These are phyloP conservation scores for Phytophthora hybrid DNA, from an alignment of 352 stramenopile genomes.

Conservation along the genomic window DNA sequence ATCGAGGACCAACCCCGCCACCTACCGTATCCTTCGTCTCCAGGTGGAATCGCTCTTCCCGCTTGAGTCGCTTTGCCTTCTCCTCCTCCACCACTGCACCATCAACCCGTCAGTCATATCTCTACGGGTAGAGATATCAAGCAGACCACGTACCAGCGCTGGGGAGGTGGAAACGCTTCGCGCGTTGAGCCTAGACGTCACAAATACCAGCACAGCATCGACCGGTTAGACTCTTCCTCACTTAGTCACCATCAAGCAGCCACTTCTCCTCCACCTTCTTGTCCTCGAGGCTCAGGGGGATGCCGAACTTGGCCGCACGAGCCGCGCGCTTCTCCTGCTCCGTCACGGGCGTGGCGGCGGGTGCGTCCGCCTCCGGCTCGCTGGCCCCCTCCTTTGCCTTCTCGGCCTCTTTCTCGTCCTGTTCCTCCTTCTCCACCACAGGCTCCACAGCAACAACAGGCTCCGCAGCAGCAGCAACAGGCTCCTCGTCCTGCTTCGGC, in stretches of 20 bases:
- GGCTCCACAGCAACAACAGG: constrained; percentile 6
- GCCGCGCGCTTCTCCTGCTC: constrained; percentile 84
- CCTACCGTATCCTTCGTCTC: constrained; percentile 79
- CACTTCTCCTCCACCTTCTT: constrained; percentile 62
- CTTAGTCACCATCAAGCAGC: background rate
- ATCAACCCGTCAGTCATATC: background rate
- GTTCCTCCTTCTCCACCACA: constrained; percentile 13
- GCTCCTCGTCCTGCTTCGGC: constrained; percentile 19
- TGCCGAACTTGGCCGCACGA: constrained; percentile 84
- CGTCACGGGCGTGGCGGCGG: constrained; percentile 45
- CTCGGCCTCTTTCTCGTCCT: constrained; percentile 17
- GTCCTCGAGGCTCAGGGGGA: constrained; percentile 73
- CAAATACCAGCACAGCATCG: constrained; percentile 8
- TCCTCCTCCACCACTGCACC: constrained; percentile 51
- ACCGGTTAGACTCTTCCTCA: constrained; percentile 1
- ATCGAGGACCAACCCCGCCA: constrained; percentile 5
- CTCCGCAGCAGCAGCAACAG: background rate
- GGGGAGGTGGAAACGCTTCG: constrained; percentile 82
- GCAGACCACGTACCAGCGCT: constrained; percentile 36
- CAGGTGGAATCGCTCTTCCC: constrained; percentile 81
- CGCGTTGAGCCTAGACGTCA: constrained; percentile 60
- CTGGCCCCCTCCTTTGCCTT: constrained; percentile 11
- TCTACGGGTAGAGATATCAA: background rate
- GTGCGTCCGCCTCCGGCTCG: constrained; percentile 21
- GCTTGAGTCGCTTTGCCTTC: constrained; percentile 74